Base-by-base conservation (phyloP, 2,329 filamentous ascomycete genomes). In the Annulohypoxylon truncatum region DNA sequence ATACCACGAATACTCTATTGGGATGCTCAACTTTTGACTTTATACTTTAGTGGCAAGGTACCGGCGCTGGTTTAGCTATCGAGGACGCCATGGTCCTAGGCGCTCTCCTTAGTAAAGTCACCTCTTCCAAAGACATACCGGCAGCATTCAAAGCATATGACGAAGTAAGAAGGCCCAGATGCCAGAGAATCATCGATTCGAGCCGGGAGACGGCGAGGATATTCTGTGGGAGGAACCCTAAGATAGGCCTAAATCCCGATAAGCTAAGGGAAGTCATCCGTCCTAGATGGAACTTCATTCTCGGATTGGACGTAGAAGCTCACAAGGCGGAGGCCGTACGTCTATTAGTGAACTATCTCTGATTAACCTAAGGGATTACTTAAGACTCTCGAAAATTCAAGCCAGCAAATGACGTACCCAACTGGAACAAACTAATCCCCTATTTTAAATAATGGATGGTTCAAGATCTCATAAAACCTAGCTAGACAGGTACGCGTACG, bases 101-200 rank as follows among this genome's bases (percentile, higher is more conserved):
- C 2, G 5, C 33, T 13, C 51, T 67, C 2, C 29, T 67, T 5
- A 31, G 31, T 3, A 26, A 58, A 13, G 18, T 59, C 9, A 52
- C 56, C 4, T 59, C 48, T 0, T 13, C 60, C 4, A 33, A 15
- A 6, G 54, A 62, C 1, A 40, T 61, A 12, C 42, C 12, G 9
- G 29, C 38, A 6, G 64, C 52, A 2, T 64, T 71, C 13, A 47
- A 61, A 28, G 50, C 61, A 24, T 71, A 42, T 20, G 63, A 67
- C 8, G 9, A 20, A n/a, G 0, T 71, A 3, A 60, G 65, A 31
- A 26, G 55, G 28, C 67, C 67, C 1, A 56, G 69, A n/a, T 62
- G 67, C 38, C 63, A 69, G 35, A 55, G 63, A 20, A 26, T 71
- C 46, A 66, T 69, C 4, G 61, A 71, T 18, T 69, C 67, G 0